Percentiles rank a stretch among this genome's conserved stretches.
Conservation (phyloP, 176 grass and related monocot genomes). For the Oryza australiensis region DNA sequence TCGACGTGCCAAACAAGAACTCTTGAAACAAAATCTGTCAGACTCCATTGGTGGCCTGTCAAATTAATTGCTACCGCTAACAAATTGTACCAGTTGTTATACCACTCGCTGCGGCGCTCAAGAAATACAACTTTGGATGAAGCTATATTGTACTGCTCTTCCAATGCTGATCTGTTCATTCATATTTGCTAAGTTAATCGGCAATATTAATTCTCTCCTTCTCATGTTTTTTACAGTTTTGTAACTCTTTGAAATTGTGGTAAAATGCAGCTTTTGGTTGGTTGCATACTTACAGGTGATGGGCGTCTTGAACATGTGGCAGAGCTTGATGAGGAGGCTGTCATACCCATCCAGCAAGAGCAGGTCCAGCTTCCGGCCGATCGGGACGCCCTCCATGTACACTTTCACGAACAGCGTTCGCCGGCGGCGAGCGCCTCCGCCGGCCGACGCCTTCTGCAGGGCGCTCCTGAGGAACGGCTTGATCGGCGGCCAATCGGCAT, state of each 20-base stretch:
- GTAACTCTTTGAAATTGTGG: neutral
- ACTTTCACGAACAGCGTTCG: conserved; percentile 62
- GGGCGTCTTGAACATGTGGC: conserved; percentile 57
- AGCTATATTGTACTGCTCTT: neutral
- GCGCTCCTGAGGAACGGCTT: conserved; percentile 66
- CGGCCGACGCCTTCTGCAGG: conserved; percentile 21
- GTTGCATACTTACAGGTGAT: conserved; percentile 56
- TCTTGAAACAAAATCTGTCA: conserved; percentile 4
- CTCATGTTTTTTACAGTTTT: neutral
- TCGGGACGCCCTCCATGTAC: conserved; percentile 75
- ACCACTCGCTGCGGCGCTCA: neutral
- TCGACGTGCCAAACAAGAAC: conserved; percentile 19
- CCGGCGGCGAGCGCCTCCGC: neutral
- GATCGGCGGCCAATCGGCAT: conserved; percentile 58
- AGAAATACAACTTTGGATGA: neutral
- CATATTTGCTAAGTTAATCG: neutral
- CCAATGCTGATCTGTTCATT: conserved; percentile 9
- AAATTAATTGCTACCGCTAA: neutral
- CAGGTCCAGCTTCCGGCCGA: conserved; percentile 70
- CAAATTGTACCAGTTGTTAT: neutral
- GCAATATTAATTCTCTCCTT: neutral
- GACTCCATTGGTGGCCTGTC: neutral
- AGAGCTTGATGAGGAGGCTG: conserved; percentile 45
- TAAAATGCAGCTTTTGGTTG: conserved; percentile 6
- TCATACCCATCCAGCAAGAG: conserved; percentile 52